Conservation (phyloP, 495 filamentous ascomycete genomes). For the Podospora didyma region DNA sequence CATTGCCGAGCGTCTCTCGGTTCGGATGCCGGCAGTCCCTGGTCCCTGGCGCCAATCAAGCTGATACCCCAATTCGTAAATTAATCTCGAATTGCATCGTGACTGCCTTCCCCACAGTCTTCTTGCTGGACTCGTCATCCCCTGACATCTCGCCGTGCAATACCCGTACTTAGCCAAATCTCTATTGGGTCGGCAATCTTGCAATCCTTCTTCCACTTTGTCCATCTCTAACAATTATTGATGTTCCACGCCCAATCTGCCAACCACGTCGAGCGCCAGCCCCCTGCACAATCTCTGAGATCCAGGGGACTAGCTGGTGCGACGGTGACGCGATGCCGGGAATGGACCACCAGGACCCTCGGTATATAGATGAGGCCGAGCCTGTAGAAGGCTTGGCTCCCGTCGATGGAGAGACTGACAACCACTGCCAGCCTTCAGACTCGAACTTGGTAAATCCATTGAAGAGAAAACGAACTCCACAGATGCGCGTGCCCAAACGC, state of each 20-base stretch:
- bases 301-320: too few relatives aligned
- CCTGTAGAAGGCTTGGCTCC: too few relatives aligned
- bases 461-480: not conserved
- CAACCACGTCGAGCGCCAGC: not conserved
- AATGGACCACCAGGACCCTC: too few relatives aligned
- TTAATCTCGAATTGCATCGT: not conserved
- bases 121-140: not conserved
- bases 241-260: too few relatives aligned
- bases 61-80: not conserved
- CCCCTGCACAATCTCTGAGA: too few relatives aligned
- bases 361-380: too few relatives aligned
- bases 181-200: not conserved
- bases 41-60: not conserved
- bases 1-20: not conserved
- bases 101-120: not conserved
- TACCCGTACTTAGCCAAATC: slow-evolving; percentile 3
- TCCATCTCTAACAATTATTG: not conserved
- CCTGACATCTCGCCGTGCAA: not conserved
- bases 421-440: not conserved
- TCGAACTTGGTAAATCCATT: not conserved
- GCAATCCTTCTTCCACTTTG: not conserved
- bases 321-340: too few relatives aligned
- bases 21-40: not conserved
- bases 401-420: not conserved
- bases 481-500: slow-evolving; percentile 5